A percentile compares a stretch with the other conserved stretches of the same genome.
Conservation (phyloP, 176 grass and related monocot species). For the Themeda triandra region DNA sequence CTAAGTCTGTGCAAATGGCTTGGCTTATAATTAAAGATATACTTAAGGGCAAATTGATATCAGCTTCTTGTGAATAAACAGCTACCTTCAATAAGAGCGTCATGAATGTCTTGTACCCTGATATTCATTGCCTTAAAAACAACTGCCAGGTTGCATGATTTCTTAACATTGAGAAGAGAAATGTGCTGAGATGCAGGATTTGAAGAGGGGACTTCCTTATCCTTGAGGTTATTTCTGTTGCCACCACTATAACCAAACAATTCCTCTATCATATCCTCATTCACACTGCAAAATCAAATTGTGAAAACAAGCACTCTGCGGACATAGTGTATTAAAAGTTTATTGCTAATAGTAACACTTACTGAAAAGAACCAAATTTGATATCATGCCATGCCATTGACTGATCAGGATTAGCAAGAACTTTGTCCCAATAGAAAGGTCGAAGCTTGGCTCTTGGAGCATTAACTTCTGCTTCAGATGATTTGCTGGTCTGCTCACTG, state of each 20-base stretch:
- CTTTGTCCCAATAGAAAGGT: slow-evolving; percentile 95
- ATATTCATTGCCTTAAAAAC: slow-evolving; percentile 90
- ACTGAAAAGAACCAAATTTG: slow-evolving; percentile 96
- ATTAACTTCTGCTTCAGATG: slow-evolving; percentile 35
- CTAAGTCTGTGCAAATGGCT: not conserved
- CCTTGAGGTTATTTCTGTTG: slow-evolving; percentile 39
- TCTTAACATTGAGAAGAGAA: slow-evolving; percentile 83
- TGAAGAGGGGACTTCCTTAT: slow-evolving; percentile 28
- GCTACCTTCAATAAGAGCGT: slow-evolving; percentile 73
- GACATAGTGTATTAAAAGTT: not conserved
- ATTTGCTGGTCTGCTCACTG: slow-evolving; percentile 18
- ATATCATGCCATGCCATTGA: slow-evolving; percentile 95
- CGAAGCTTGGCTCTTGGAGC: slow-evolving; percentile 65
- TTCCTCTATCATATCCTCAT: slow-evolving; percentile 87
- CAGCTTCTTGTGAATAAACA: slow-evolving; percentile 8
- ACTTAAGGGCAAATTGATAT: not conserved
- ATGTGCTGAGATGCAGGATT: slow-evolving; percentile 41
- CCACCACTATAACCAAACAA: slow-evolving; percentile 67
- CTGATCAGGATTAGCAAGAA: slow-evolving; percentile 78
- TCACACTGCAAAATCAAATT: slow-evolving; percentile 50
- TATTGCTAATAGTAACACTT: slow-evolving; percentile 36
- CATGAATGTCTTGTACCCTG: slow-evolving; percentile 56
- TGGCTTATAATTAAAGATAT: not conserved
- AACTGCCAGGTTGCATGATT: slow-evolving; percentile 85
- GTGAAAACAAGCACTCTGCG: slow-evolving; percentile 13